Evolutionary conservation across 768 basidiomycete species (phyloP), one percentile per base, ranked within the genome.

Genomic region (Tricholoma sp.): DNA sequence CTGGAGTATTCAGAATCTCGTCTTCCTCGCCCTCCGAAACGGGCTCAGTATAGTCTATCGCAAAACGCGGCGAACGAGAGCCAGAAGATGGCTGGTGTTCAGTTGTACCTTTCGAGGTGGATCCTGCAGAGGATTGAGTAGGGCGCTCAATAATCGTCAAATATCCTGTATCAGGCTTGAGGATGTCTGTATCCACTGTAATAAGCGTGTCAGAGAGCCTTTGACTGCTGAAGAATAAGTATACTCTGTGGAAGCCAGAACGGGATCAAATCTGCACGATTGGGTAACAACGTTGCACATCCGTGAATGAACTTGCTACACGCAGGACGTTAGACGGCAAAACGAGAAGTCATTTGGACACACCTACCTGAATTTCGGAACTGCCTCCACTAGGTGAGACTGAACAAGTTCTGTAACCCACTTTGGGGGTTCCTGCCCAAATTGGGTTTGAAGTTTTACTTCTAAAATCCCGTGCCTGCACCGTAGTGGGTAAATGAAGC

Each of bases 391-490:
- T 5, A 98, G 75, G 72, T 98, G 94, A 27, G 91, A 93, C 64
- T 89, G 85, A 21, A 98, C 94, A n/a, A 99, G 83, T 55, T 98
- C 96, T 5, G 86, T 85, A 16, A 98, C 93, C 97, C 97, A 99
- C 67, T 88, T 78, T 0, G 96, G 96, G 3, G 97, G 95, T 69
- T 97, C 84, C 69, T 98, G 95, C 0, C 97, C 97, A 59, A 88
- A 80, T 66, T 98, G 94, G 2, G 95, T 98, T 73, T 98, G 95
- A 22, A 98, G 74, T 74, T 99, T 99, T 65, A 99, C 94, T 72
- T 99, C 97, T 5, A 99, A 76, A 4, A 99, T 90, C 27, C 95
- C 97, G 67, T 99, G 89, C 62, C 85, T 54, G 16, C 3, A 4
- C 2, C n/a, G 18, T 85, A 59, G 24, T 29, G 1, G 29, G 18